A percentile compares a stretch with the other conserved stretches of the same genome.
phyloP scores from a whole-genome alignment of 805 yeast genomes.

The Saccharomycopsis sp. region DNA sequence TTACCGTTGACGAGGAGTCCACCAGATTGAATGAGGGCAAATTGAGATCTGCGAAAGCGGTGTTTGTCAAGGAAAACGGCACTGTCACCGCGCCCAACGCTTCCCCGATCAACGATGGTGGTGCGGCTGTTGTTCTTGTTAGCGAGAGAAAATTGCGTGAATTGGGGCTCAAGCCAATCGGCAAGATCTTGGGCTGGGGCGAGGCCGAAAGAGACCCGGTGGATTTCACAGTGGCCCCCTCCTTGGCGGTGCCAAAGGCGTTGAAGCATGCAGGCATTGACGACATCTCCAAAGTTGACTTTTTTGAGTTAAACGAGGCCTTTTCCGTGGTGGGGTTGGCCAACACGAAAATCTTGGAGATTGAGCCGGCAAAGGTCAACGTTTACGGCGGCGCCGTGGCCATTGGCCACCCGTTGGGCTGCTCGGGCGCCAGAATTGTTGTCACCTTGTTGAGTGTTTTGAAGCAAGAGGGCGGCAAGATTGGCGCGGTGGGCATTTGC shows the following conservation, averaged over 20 bases:
- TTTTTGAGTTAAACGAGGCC: constrained; percentile 94
- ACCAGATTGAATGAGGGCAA: constrained; percentile 68
- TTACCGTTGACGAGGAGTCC: constrained; percentile 78
- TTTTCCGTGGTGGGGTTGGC: constrained; percentile 95
- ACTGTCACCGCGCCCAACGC: constrained; percentile 97
- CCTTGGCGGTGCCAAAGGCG: constrained; percentile 93
- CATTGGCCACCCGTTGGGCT: constrained; percentile 89
- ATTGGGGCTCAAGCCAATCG: constrained; percentile 80
- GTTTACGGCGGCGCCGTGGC: constrained; percentile 96
- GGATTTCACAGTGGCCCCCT: constrained; percentile 94
- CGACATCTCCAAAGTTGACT: constrained; percentile 59
- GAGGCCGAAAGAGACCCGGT: constrained; percentile 95
- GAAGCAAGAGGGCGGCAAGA: constrained; percentile 73
- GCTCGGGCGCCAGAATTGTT: constrained; percentile 91
- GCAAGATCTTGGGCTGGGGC: constrained; percentile 89
- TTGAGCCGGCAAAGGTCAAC: constrained; percentile 63
- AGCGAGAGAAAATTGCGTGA: constrained; percentile 80
- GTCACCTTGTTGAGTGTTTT: constrained; percentile 79
- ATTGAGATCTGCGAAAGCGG: constrained; percentile 81
- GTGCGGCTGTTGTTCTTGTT: constrained; percentile 85
- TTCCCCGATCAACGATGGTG: constrained; percentile 95
- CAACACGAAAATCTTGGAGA: constrained; percentile 58
- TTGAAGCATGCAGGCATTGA: constrained; percentile 72
- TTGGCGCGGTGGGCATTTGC: constrained; percentile 94
- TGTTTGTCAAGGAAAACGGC: constrained; percentile 88